Evolutionary conservation across 306 rosid genomes (phyloP).

Genomic region (Trifolium pratense): DNA sequence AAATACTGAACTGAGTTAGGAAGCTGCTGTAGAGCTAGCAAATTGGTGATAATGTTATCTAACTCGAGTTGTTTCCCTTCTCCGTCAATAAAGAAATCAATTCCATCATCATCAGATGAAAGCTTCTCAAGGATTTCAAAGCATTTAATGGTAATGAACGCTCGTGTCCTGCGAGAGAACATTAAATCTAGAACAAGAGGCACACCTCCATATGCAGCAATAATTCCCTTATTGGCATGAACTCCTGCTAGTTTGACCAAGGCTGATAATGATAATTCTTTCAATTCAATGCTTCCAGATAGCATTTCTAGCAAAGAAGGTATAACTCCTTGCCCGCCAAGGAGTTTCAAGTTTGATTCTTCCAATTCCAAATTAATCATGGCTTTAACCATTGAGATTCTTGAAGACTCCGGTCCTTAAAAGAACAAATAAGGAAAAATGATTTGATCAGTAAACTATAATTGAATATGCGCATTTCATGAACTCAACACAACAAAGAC

Average conservation of each 20-base stretch:
- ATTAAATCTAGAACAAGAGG: background rate
- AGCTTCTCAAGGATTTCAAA: slow-evolving; percentile 74
- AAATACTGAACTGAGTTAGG: slow-evolving; percentile 47
- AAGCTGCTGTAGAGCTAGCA: slow-evolving; percentile 57
- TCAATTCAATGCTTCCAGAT: no score
- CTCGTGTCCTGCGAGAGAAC: background rate
- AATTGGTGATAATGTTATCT: slow-evolving; percentile 60
- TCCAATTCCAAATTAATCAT: slow-evolving; percentile 31
- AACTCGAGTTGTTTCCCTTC: slow-evolving; percentile 65
- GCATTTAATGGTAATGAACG: slow-evolving; percentile 57
- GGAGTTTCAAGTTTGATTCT: slow-evolving; percentile 57
- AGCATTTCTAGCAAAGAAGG: slow-evolving; percentile 51
- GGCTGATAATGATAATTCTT: no score
- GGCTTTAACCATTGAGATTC: no score
- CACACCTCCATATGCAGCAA: slow-evolving; percentile 65
- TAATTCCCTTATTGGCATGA: slow-evolving; percentile 58
- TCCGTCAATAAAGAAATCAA: slow-evolving; percentile 60
- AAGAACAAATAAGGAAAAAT: no score
- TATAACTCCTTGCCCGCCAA: slow-evolving; percentile 72
- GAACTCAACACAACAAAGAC: slow-evolving; percentile 23
- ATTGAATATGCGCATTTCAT: background rate
- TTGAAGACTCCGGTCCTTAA: no score
- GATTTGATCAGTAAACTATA: no score
- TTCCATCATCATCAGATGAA: slow-evolving; percentile 55
- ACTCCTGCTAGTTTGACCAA: slow-evolving; percentile 61